phyloP scores from a whole-genome alignment of 2,329 filamentous ascomycete species.

The Colletotrichum limetticola region DNA sequence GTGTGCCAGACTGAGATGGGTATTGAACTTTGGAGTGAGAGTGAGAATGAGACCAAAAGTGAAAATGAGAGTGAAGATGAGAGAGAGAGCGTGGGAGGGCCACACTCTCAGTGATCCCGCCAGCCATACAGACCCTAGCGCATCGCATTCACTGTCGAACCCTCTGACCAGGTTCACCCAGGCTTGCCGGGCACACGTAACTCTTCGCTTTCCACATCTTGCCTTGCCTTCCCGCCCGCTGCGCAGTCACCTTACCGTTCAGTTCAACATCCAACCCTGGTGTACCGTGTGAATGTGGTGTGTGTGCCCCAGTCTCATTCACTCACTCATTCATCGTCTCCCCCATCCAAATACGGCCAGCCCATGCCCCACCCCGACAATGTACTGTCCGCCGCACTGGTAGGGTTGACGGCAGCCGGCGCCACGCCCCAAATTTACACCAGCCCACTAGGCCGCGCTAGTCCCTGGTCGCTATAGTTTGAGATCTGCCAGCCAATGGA shows the following conservation, averaged over 20 bases:
- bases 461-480: conserved; percentile 21
- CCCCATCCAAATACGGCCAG: conserved; percentile 14
- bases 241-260: neutral
- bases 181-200: conserved; percentile 20
- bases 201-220: conserved; percentile 1
- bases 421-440: conserved; percentile 37
- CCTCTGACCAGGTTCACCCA: conserved; percentile 10
- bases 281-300: too few species aligned
- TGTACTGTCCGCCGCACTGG: conserved; percentile 31
- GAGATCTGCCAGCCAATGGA: conserved; percentile 30
- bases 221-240: neutral
- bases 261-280: neutral
- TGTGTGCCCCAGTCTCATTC: neutral
- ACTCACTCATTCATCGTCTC: neutral
- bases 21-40: neutral
- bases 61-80: neutral
- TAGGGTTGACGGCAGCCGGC: conserved; percentile 32
- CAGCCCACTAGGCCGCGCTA: conserved; percentile 25
- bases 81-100: neutral
- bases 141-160: neutral
- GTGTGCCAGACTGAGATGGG: neutral
- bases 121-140: neutral
- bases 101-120: neutral
- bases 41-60: neutral
- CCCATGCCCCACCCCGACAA: conserved; percentile 11